Evolutionary conservation across 2,329 filamentous ascomycete species (phyloP).

Genomic region (Calonectria hawksworthii): DNA sequence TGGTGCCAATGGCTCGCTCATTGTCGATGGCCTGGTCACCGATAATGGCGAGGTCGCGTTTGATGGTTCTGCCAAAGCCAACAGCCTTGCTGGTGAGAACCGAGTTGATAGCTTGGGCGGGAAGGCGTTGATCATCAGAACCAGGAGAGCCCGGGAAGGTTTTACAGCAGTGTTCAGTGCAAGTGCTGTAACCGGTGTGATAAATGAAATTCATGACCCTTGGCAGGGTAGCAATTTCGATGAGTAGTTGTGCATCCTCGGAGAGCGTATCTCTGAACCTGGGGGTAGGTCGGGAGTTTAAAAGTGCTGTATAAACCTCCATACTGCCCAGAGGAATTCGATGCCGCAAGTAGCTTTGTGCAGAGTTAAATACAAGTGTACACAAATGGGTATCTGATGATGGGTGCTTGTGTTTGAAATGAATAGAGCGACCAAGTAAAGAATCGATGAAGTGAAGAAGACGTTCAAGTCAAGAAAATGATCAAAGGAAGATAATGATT

Average conservation of each 20-base stretch:
- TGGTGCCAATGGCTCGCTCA: neutral
- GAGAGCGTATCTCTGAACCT: neutral
- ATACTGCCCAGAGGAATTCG: neutral
- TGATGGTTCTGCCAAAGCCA: neutral
- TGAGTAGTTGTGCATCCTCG: neutral
- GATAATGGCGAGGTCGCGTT: neutral
- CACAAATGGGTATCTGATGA: neutral
- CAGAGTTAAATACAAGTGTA: too few species aligned
- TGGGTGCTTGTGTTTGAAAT: neutral
- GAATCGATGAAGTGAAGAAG: neutral
- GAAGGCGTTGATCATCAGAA: neutral
- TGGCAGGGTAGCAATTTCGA: neutral
- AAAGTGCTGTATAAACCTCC: neutral
- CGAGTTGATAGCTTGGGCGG: neutral
- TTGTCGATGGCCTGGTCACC: neutral
- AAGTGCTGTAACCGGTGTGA: conserved; percentile 11
- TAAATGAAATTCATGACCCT: conserved; percentile 15
- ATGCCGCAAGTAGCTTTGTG: neutral
- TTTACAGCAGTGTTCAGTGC: conserved; percentile 7
- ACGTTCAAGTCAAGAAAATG: neutral
- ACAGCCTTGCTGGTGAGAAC: neutral
- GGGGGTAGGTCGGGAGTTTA: neutral
- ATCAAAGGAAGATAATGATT: neutral
- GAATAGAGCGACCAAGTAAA: neutral
- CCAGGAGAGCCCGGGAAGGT: neutral